These are phyloP conservation scores for Saccharomycopsis schoenii DNA, from an alignment of 805 yeast species.

Conservation along the genomic window DNA sequence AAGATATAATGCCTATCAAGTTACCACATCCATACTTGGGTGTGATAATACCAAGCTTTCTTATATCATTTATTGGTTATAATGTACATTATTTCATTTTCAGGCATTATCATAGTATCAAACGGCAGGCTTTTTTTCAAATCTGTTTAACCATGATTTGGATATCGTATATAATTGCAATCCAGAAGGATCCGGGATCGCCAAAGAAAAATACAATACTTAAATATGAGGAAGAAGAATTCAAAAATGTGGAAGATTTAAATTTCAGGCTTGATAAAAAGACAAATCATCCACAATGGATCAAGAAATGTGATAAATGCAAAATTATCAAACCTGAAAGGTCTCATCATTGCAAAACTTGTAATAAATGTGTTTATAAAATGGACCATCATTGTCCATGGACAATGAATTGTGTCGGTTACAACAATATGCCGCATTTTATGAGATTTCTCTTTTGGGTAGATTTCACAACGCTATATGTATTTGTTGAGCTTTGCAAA, in stretches of 20 bases:
- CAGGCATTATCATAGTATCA: slow-evolving; percentile 29
- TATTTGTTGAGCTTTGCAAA: slow-evolving; percentile 32
- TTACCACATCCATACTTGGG: slow-evolving; percentile 17
- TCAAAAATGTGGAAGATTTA: background rate
- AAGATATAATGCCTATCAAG: background rate
- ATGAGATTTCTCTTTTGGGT: slow-evolving; percentile 67
- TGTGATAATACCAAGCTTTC: slow-evolving; percentile 45
- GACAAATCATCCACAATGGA: slow-evolving; percentile 7
- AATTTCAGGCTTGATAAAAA: background rate
- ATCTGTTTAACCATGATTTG: slow-evolving; percentile 46
- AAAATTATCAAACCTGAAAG: slow-evolving; percentile 67
- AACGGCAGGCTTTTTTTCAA: slow-evolving; percentile 39
- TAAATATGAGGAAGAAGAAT: background rate
- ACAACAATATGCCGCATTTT: slow-evolving; percentile 68
- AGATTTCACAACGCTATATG: slow-evolving; percentile 37
- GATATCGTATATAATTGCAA: slow-evolving; percentile 68
- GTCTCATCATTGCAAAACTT: slow-evolving; percentile 76
- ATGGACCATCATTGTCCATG: slow-evolving; percentile 96
- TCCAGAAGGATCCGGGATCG: slow-evolving; percentile 54
- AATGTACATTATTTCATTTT: slow-evolving; percentile 52
- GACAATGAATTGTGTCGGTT: slow-evolving; percentile 88
- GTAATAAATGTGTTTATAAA: slow-evolving; percentile 59
- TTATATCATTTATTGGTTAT: slow-evolving; percentile 53
- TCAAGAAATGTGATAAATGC: slow-evolving; percentile 53
- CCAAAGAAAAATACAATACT: slow-evolving; percentile 39